Conservation (phyloP, 148 eudicot genomes). For the Gaultheria prostrata region DNA sequence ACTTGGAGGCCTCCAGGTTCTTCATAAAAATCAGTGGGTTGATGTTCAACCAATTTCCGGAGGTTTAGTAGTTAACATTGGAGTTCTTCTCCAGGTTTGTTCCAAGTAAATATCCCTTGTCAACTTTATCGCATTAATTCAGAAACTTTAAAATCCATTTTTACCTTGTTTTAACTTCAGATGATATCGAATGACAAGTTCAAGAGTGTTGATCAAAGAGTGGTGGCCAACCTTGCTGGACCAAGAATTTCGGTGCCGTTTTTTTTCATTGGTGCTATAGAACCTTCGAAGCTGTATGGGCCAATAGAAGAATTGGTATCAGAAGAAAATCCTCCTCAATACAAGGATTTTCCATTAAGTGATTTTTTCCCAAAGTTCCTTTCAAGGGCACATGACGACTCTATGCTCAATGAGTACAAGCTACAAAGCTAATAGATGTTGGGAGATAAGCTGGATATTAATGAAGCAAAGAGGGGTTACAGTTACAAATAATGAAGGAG, state of each 20-base stretch:
- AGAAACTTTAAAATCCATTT: not conserved
- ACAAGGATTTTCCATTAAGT: slow-evolving; percentile 15
- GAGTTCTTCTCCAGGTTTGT: slow-evolving; percentile 26
- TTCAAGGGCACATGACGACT: slow-evolving; percentile 6
- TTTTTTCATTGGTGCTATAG: slow-evolving; percentile 7
- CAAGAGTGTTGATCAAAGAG: slow-evolving; percentile 28
- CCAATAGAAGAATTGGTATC: slow-evolving; percentile 25
- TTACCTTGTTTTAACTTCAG: slow-evolving; percentile 4
- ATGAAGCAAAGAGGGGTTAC: too few species aligned
- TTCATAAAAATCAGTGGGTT: slow-evolving; percentile 26
- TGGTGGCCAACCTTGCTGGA: slow-evolving; percentile 19
- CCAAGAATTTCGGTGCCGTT: slow-evolving; percentile 26
- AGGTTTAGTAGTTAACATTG: slow-evolving; percentile 29
- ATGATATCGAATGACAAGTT: slow-evolving; percentile 25
- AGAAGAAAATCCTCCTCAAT: slow-evolving; percentile 22
- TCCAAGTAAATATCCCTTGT: not conserved
- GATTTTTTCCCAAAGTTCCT: slow-evolving; percentile 9
- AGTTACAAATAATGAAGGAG: too few species aligned
- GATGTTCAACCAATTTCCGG: slow-evolving; percentile 24
- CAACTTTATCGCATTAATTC: not conserved
- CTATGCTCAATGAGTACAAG: slow-evolving; percentile 1
- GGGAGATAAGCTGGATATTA: too few species aligned
- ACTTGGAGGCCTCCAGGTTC: slow-evolving; percentile 30
- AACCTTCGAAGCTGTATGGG: slow-evolving; percentile 16
- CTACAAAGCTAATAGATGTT: not conserved